phyloP scores from a whole-genome alignment of 208 protist species.

The Kentomonas sorsogonicus region DNA sequence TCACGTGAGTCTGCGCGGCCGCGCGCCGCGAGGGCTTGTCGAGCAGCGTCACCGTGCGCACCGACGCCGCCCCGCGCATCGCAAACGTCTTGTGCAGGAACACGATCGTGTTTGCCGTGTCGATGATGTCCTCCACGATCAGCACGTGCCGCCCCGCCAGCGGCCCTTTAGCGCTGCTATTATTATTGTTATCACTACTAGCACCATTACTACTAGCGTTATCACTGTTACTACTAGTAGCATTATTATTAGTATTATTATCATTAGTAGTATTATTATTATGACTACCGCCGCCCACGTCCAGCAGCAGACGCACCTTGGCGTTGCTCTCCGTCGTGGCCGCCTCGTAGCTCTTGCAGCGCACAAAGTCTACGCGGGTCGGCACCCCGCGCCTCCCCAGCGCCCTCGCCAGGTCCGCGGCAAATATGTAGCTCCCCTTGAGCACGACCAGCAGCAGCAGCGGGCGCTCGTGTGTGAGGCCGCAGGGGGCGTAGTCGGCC shows the following conservation, averaged over 20 bases:
- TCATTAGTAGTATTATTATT: too few relatives aligned
- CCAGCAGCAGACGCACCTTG: constrained; percentile 58
- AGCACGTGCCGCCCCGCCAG: constrained; percentile 75
- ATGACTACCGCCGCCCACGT: constrained; percentile 77
- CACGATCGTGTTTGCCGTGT: constrained; percentile 74
- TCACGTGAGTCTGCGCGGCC: constrained; percentile 32
- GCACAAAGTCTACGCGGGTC: constrained; percentile 83
- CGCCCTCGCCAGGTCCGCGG: constrained; percentile 80
- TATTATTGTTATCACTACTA: too few relatives aligned
- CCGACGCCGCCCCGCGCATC: constrained; percentile 52
- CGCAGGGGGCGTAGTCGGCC: too few relatives aligned
- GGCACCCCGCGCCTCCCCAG: constrained; percentile 60
- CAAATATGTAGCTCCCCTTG: constrained; percentile 91
- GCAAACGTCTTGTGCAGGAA: constrained; percentile 59
- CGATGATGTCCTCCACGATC: constrained; percentile 90
- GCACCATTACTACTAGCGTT: too few relatives aligned
- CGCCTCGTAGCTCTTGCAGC: constrained; percentile 66
- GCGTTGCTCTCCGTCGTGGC: constrained; percentile 69
- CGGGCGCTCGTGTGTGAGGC: too few relatives aligned
- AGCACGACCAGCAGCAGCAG: constrained; percentile 84
- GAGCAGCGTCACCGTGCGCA: constrained; percentile 81
- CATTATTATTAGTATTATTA: too few relatives aligned
- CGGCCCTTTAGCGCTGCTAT: too few relatives aligned
- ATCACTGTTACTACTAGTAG: too few relatives aligned
- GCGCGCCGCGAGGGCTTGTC: constrained; percentile 76